Conservation (phyloP, 768 basidiomycete species). For the Pleurotus ostreatus region DNA sequence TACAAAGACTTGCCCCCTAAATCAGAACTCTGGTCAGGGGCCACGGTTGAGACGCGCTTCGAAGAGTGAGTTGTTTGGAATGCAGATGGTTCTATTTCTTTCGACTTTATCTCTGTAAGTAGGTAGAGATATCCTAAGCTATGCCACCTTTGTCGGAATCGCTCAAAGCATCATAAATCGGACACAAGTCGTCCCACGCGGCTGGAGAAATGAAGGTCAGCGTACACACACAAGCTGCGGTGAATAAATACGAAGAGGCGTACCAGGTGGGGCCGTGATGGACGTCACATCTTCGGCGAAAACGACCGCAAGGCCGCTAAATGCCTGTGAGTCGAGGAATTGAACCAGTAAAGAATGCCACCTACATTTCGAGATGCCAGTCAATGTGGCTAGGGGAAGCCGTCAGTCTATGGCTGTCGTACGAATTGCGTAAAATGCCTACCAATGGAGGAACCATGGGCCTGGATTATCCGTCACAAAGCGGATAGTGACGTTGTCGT, state of each 20-base stretch:
- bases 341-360: background rate
- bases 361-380: conserved; percentile 31
- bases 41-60: too few species aligned
- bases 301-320: conserved; percentile 26
- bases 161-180: conserved; percentile 1
- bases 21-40: too few species aligned
- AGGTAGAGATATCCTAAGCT: background rate
- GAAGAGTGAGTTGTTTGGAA: too few species aligned
- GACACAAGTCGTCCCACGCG: conserved; percentile 5
- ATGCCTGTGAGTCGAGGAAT: background rate
- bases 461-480: conserved; percentile 51
- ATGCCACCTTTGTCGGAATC: background rate
- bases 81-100: too few species aligned
- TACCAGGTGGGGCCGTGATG: background rate
- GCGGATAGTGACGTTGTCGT: conserved; percentile 40
- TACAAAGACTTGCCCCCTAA: too few species aligned
- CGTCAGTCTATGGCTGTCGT: background rate
- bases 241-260: background rate
- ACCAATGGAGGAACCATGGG: conserved; percentile 39
- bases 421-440: background rate
- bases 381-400: conserved; percentile 30
- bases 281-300: conserved; percentile 26
- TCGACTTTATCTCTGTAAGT: too few species aligned
- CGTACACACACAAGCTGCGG: background rate
- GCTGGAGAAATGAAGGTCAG: background rate